phyloP scores from a whole-genome alignment of 306 rosid genomes.

The Vigna radiata region DNA sequence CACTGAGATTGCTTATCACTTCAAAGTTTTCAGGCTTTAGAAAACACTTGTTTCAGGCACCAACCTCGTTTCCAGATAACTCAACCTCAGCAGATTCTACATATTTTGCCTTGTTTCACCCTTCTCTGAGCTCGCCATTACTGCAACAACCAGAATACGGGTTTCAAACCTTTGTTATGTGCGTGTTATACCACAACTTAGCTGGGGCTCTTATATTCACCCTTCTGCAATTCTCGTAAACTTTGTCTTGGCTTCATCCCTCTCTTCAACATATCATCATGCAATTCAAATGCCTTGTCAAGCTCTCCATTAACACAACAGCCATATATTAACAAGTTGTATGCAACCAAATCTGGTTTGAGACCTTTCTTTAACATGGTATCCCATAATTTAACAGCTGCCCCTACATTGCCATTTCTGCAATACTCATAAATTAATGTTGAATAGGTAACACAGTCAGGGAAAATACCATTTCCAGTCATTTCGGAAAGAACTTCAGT shows the following conservation, averaged over 20 bases:
- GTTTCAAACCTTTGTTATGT: conserved; percentile 60
- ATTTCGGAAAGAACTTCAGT: conserved; percentile 66
- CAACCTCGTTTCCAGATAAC: conserved; percentile 16
- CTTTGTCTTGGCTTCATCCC: conserved; percentile 66
- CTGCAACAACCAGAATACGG: conserved; percentile 64
- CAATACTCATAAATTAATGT: conserved; percentile 82
- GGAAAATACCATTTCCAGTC: conserved; percentile 69
- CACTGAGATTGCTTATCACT: background rate
- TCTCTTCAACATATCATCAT: conserved; percentile 78
- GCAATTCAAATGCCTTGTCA: conserved; percentile 74
- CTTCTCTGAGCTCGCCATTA: conserved; percentile 55
- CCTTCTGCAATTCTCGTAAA: conserved; percentile 61
- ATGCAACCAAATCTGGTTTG: conserved; percentile 79
- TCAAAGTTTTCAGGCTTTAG: conserved; percentile 12
- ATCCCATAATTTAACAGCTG: conserved; percentile 78
- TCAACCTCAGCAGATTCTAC: conserved; percentile 31
- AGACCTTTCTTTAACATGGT: conserved; percentile 78
- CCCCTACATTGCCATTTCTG: conserved; percentile 68
- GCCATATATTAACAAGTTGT: conserved; percentile 78
- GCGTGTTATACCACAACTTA: conserved; percentile 61
- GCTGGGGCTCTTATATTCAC: conserved; percentile 59
- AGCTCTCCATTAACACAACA: conserved; percentile 84
- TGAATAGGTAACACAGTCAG: conserved; percentile 87
- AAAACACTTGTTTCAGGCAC: conserved; percentile 28
- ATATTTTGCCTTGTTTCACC: conserved; percentile 49